phyloP scores from a whole-genome alignment of 2,329 filamentous ascomycete species.

The Pestalotiopsis sp. region DNA sequence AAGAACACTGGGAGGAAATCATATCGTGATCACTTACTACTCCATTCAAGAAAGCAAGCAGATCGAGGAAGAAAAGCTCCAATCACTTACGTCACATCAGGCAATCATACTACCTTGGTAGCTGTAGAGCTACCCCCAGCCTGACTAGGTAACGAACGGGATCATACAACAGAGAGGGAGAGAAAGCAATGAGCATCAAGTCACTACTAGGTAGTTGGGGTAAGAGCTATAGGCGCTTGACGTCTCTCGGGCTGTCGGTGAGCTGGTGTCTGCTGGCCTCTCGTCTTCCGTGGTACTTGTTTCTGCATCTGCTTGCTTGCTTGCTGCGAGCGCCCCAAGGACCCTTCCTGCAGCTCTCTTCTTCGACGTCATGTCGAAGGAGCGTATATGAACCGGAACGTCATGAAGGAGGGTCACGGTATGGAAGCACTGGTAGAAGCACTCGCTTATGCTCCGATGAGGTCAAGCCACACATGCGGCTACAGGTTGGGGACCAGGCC shows the following conservation, averaged over 20 bases:
- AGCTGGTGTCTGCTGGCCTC: background rate
- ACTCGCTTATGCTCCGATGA: slow-evolving; percentile 8
- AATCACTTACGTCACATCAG: slow-evolving; percentile 15
- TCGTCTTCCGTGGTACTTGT: background rate
- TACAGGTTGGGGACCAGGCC: slow-evolving; percentile 3
- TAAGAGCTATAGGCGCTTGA: background rate
- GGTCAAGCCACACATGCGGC: slow-evolving; percentile 17
- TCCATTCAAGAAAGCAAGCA: background rate
- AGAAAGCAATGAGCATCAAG: background rate
- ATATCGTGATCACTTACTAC: background rate
- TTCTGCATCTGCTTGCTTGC: background rate
- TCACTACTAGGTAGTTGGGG: background rate
- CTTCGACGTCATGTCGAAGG: slow-evolving; percentile 13
- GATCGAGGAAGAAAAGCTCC: slow-evolving; percentile 2
- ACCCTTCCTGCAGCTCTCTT: background rate
- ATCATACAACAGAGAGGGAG: background rate
- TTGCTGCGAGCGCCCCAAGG: background rate
- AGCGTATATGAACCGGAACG: slow-evolving; percentile 10
- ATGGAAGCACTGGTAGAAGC: background rate
- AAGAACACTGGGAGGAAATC: background rate
- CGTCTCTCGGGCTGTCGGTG: background rate
- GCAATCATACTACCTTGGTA: background rate
- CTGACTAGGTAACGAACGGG: background rate
- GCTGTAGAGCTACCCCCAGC: background rate
- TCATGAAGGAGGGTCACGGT: slow-evolving; percentile 11